Evolutionary conservation across 2,329 filamentous ascomycete species (phyloP).

Genomic region (Phaeosphaeria sp.): DNA sequence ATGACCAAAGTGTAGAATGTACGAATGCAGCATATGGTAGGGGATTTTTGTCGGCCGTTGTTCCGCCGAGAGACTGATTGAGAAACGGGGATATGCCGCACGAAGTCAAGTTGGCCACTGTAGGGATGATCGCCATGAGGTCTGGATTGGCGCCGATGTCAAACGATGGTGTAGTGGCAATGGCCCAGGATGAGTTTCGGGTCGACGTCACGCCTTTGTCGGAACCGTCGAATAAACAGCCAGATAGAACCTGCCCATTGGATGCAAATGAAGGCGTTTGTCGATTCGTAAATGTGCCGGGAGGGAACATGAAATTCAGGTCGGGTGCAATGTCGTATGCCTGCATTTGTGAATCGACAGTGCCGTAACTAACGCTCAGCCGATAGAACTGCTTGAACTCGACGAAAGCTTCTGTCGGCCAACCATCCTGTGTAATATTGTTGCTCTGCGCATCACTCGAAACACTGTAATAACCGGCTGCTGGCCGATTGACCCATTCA

Average conservation of each 20-base stretch:
- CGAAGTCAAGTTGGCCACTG: constrained; percentile 52
- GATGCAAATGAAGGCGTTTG: constrained; percentile 40
- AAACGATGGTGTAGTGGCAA: constrained; percentile 25
- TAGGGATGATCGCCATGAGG: constrained; percentile 27
- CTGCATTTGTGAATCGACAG: constrained; percentile 63
- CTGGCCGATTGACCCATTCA: constrained; percentile 51
- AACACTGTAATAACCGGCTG: constrained; percentile 60
- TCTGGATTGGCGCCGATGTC: constrained; percentile 29
- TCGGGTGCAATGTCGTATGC: constrained; percentile 64
- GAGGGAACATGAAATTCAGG: constrained; percentile 60
- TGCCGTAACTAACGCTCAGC: constrained; percentile 63
- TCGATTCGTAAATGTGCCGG: constrained; percentile 45
- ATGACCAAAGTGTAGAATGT: constrained; percentile 64
- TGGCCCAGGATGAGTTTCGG: constrained; percentile 58
- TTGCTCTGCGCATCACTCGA: constrained; percentile 45
- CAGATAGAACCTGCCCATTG: constrained; percentile 53
- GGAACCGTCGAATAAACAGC: constrained; percentile 61
- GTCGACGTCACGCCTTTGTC: constrained; percentile 49
- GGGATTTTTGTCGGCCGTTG: constrained; percentile 57
- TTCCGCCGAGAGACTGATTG: constrained; percentile 61
- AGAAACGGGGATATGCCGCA: constrained; percentile 68
- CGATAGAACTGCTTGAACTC: constrained; percentile 62
- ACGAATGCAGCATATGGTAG: constrained; percentile 60
- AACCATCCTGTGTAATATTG: constrained; percentile 62
- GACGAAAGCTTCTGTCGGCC: constrained; percentile 67